Base-by-base conservation (phyloP, 164 flowering plant genomes). In the Brasenia schreberi region DNA sequence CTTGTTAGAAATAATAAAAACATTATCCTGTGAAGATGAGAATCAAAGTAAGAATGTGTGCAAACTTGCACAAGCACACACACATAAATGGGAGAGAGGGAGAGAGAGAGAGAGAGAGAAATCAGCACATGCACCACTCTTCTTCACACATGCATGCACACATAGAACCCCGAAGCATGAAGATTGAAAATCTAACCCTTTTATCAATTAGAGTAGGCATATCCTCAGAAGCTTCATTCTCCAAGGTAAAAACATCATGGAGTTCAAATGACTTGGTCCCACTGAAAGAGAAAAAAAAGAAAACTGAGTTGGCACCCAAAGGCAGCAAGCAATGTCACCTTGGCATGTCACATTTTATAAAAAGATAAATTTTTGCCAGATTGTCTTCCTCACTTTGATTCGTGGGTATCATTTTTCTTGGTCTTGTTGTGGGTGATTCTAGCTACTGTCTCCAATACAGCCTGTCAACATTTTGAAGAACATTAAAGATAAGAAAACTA, bases 1-100 rank as follows among this genome's bases (percentile, higher is more conserved):
- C 78, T 84, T 87, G 80, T 89, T 90, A 66, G 98, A 94, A 91
- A 94, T 94, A 73, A 94, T 92, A 79, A 89, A 94, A 6, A 86
- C 86, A 75, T 94, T 91, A 67, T 94, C 96, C 98, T 94, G 78
- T 64, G 68, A 80, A 66, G 63, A 61, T 60, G 7, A 1, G n/a
- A 60, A 19, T n/a, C 62, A 60, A n/a, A 60, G 27, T n/a, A 7
- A 45, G 53, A 45, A 45, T 45, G 16, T 49, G 56, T 0, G 16
- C 56, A 49, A 49, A 49, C 56, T 49, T 49, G 10, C 56, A 49
- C 56, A 4, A 14, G 16, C 56, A 49, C 56, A 49, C 56, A 49
- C 56, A 49, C 56, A 6, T 14, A 5, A 9, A 49, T 9, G 7
- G 16, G 11, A 69, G 14, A 70, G 39, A 27, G 14, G 69, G 39